Evolutionary conservation across 2,329 filamentous ascomycete species (phyloP), one percentile per base, ranked within the genome.

Genomic region (Ceratocystis alfenasii): DNA sequence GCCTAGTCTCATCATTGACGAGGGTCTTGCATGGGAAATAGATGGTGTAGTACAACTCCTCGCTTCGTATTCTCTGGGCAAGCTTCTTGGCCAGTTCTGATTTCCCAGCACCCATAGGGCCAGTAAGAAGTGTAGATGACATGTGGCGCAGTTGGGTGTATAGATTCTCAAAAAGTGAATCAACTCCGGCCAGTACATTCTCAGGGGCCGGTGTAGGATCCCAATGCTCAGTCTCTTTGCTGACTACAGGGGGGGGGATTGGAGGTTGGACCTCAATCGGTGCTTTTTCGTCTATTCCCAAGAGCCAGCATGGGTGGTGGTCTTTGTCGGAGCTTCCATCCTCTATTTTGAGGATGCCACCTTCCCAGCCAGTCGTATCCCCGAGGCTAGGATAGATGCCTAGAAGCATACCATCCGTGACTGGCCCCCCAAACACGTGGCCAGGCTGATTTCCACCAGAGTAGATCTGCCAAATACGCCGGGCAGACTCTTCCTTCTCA

Each of bases 21-120:
- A 96, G 80, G 68, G 89, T 92, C 33, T 89, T 84, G 71, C 93
- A 97, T 0, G 90, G 83, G 69, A 95, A 91, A 75, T 95, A 96
- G 3, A 87, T 85, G 0, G 88, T 87, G 73, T 95, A 87, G 73
- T 89, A 96, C 0, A 96, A 78, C 64, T 84, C 82, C 59, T 90
- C 85, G 64, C 81, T 81, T 28, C 88, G 84, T 65, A 99, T 78
- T 50, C 81, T 82, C 72, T 89, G 85, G 1, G 88, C 90, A 33
- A 97, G 76, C 30, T 90, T 79, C 68, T 89, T 88, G 3, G 89
- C 84, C 33, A 96, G 82, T 0, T 86, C 86, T 1, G 90, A 91
- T 76, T 99, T 99, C 30, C 94, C 94, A 25, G 92, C 87, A 0
- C 94, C 94, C 69, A 96, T 83, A 0, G 89, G 90, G 48, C 94